phyloP scores from a whole-genome alignment of 768 basidiomycete species.

The Hygrophoropsis aurantiaca region DNA sequence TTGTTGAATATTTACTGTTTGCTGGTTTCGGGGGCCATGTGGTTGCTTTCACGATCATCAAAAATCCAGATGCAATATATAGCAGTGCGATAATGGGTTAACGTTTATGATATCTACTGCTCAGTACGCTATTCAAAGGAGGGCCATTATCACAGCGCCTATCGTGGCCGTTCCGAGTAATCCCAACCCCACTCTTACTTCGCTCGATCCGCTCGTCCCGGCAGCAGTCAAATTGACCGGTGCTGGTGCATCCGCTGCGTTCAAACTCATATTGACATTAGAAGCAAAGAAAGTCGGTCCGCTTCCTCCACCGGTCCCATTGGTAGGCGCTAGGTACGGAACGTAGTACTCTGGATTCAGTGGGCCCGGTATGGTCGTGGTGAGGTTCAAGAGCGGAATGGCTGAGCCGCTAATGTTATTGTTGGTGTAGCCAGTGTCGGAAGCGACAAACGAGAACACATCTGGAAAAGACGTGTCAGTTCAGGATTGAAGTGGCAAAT shows the following conservation, averaged over 20 bases:
- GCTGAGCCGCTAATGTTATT: slow-evolving; percentile 28
- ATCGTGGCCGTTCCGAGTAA: slow-evolving; percentile 5
- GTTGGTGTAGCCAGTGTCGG: slow-evolving; percentile 45
- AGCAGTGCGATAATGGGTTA: too few relatives aligned
- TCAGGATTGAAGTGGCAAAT: neutral
- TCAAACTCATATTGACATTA: slow-evolving; percentile 32
- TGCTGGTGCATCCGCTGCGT: slow-evolving; percentile 23
- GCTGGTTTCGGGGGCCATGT: too few relatives aligned
- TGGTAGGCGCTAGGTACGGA: slow-evolving; percentile 41
- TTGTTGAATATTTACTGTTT: too few relatives aligned
- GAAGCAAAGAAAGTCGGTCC: slow-evolving; percentile 37
- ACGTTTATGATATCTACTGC: too few relatives aligned
- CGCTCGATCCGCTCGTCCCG: slow-evolving; percentile 7
- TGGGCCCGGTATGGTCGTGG: slow-evolving; percentile 38
- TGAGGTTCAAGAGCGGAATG: slow-evolving; percentile 38
- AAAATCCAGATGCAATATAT: too few relatives aligned
- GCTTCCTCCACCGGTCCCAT: slow-evolving; percentile 38
- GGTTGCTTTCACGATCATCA: too few relatives aligned
- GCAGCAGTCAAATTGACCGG: slow-evolving; percentile 40
- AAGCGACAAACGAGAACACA: slow-evolving; percentile 52
- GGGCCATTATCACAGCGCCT: slow-evolving; percentile 2
- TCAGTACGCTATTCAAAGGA: too few relatives aligned
- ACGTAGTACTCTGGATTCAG: slow-evolving; percentile 37
- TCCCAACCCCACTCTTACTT: slow-evolving; percentile 1
- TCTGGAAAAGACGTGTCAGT: slow-evolving; percentile 28